Base-by-base conservation (phyloP, 1,284 basidiomycete species). In the Chondrostereum purpureum region DNA sequence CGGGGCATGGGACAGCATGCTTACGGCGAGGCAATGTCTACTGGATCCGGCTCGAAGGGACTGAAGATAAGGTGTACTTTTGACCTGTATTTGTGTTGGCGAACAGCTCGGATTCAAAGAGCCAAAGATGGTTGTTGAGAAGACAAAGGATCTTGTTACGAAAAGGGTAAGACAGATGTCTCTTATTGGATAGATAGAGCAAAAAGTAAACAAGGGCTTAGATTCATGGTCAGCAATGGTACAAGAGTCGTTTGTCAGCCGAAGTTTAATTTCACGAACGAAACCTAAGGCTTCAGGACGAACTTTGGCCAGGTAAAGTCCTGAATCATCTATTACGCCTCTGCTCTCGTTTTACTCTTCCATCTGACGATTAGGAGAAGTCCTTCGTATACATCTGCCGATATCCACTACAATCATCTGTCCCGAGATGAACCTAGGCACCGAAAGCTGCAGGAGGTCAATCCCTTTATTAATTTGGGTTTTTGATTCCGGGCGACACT, bases 1-100 rank as follows among this genome's bases (percentile, higher is more conserved):
- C 78, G 73, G 78, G 73, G 65, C 69, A 75, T 66, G 68, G 78
- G 75, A 72, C 67, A 72, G 74, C 81, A 76, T 80, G 80, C 66
- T 67, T 65, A 64, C 70, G 67, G 76, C 79, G 69, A 78, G 78
- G 73, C 68, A 63, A 60, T n/a, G 63, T 58, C 60, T 73, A 65
- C 71, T 73, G 68, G 68, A 72, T 69, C 65, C 67, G 74, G 73
- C 60, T 72, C 67, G 75, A 73, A 68, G 67, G 68, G 61, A 56
- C 59, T 64, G 58, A 61, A 66, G 72, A 76, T 75, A 72, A 71
- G 70, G 63, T 62, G 68, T 62, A 58, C 64, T 62, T 61, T 51
- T 45, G 50, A 23, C 45, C 47, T 43, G 44, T 33, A 10, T 14
- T 3, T 31, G n/a, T 27, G 49, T 46, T 38, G 31, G 33, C 16